phyloP scores from a whole-genome alignment of 768 basidiomycete genomes.

The Leccinum boreale region DNA sequence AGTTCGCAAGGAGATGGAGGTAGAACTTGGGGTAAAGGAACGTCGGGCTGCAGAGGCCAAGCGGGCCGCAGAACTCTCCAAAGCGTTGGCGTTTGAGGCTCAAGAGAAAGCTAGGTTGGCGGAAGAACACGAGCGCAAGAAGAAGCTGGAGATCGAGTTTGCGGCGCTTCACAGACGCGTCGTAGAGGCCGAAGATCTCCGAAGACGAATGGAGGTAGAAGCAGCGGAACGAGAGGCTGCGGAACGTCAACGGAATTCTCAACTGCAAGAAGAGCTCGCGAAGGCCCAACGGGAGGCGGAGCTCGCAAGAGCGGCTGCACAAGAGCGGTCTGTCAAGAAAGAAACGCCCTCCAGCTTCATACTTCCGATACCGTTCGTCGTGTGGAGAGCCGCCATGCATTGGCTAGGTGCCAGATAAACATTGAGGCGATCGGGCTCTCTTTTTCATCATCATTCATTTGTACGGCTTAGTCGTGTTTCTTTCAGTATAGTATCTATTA shows the following conservation, averaged over 20 bases:
- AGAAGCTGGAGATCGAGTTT: conserved; percentile 25
- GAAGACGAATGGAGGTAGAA: conserved; percentile 27
- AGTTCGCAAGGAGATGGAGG: conserved; percentile 23
- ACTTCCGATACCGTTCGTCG: conserved; percentile 33
- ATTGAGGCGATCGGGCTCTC: not conserved
- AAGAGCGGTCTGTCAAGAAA: conserved; percentile 26
- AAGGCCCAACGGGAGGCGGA: conserved; percentile 28
- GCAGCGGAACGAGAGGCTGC: conserved; percentile 23
- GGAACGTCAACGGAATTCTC: conserved; percentile 27
- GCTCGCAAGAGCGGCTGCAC: conserved; percentile 17
- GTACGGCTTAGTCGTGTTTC: not conserved
- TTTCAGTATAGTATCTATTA: conserved; percentile 15
- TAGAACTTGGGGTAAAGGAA: conserved; percentile 21
- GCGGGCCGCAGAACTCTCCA: conserved; percentile 28
- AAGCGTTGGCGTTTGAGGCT: conserved; percentile 22
- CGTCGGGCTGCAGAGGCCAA: conserved; percentile 24
- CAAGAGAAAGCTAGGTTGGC: conserved; percentile 29
- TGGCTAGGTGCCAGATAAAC: conserved; percentile 30
- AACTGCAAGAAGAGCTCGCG: conserved; percentile 31
- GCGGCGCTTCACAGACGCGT: conserved; percentile 25
- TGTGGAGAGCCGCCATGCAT: conserved; percentile 33
- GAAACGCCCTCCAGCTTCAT: conserved; percentile 29
- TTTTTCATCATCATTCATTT: conserved; percentile 1
- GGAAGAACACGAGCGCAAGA: conserved; percentile 31
- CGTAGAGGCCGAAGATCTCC: conserved; percentile 26